These are phyloP conservation scores for Yamadazyma endophytica DNA, from an alignment of 805 yeast species.

Conservation along the genomic window DNA sequence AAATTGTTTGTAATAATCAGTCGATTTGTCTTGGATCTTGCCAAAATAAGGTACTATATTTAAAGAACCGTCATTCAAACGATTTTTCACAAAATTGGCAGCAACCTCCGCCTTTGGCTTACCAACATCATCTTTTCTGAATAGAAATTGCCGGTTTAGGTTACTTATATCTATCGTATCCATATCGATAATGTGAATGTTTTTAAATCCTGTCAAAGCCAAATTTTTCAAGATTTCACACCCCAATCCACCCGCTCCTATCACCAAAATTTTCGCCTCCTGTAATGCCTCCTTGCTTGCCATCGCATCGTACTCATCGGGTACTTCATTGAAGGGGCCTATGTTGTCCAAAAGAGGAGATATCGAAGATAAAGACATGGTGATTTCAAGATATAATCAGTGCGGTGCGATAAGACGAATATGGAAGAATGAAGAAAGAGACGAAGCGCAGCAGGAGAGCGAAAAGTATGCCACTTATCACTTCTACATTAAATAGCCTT, in stretches of 20 bases:
- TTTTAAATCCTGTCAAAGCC: constrained; percentile 62
- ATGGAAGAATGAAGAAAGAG: too few relatives aligned
- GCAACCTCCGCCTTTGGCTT: constrained; percentile 65
- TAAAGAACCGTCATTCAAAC: constrained; percentile 37
- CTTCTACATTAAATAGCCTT: too few relatives aligned
- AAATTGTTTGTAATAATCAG: constrained; percentile 63
- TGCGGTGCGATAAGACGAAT: too few relatives aligned
- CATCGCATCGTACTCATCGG: constrained; percentile 25
- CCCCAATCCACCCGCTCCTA: constrained; percentile 85
- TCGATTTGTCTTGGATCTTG: constrained; percentile 55
- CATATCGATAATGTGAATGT: constrained; percentile 73
- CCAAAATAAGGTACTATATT: constrained; percentile 57
- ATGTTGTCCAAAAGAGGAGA: constrained; percentile 16
- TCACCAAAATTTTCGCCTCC: constrained; percentile 32
- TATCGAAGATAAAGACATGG: constrained; percentile 4
- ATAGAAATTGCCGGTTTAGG: constrained; percentile 71
- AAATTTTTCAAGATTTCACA: constrained; percentile 75
- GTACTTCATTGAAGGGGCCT: constrained; percentile 40
- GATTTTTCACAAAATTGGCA: constrained; percentile 46
- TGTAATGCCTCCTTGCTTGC: constrained; percentile 20
- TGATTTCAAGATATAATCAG: too few relatives aligned
- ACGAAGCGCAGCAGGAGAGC: too few relatives aligned
- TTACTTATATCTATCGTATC: constrained; percentile 78
- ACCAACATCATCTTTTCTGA: constrained; percentile 59
- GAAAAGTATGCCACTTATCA: too few relatives aligned